Evolutionary conservation across 2,329 filamentous ascomycete species (phyloP), one percentile per base, ranked within the genome.

Genomic region (Bisporella sp.): DNA sequence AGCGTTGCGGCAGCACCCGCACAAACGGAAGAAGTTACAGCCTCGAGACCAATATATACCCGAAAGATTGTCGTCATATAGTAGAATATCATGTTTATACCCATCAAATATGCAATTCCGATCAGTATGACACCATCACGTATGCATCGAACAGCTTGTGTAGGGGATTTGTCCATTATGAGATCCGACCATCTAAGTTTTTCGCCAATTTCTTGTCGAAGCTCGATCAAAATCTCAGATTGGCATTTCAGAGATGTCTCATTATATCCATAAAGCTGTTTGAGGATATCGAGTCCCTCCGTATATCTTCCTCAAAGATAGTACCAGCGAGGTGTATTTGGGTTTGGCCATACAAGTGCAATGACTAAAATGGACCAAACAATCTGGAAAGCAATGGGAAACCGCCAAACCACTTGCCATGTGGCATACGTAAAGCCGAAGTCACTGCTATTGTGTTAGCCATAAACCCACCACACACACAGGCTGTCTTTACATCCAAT

Each of bases 81-180:
- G 43, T 45, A 45, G 43, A 45, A 45, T 12, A 45, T 45, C 43
- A 45, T 45, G 31, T 45, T 28, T n/a, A 45, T 45, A 5, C 43
- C 43, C 43, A 45, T 45, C 5, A 45, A 21, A 28, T 45, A 45
- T 31, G 43, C 43, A 7, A 45, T 21, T 12, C 43, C 43, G 31
- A 45, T 29, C 12, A 45, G 29, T 5, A 45, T 45, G 28, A 32
- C 9, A 33, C 43, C 43, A 33, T 9, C 21, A 12, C 43, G 43
- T 12, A 45, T 45, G n/a, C 43, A 28, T 5, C 43, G 28, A n/a
- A 28, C 43, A 12, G 11, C 21, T 33, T 45, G 43, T n/a, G 21
- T 31, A 11, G 43, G 11, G 28, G 43, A 45, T 9, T 9, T 45
- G 4, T 45, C 43, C 28, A 9, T 12, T 5, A 45, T 31, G 31